phyloP scores from a whole-genome alignment of 2,329 filamentous ascomycete genomes.

The Diaporthe citri region DNA sequence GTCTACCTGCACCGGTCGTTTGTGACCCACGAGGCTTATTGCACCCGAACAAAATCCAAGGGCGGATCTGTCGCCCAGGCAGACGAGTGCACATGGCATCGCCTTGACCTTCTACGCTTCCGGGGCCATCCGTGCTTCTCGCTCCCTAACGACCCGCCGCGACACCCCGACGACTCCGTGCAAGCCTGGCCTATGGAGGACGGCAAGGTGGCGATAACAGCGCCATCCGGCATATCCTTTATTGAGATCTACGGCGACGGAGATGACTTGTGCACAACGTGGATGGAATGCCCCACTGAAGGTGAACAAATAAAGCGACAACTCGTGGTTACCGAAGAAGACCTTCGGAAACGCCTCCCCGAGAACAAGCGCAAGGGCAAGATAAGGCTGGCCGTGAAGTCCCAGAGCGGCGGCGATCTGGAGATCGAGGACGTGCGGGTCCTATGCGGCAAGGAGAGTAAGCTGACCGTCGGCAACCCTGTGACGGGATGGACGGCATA shows the following conservation, averaged over 20 bases:
- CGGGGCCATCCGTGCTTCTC: constrained; percentile 91
- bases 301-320: constrained; percentile 68
- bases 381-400: constrained; percentile 80
- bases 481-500: constrained; percentile 77
- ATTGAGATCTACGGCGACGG: constrained; percentile 85
- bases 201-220: constrained; percentile 80
- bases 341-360: constrained; percentile 78
- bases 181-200: constrained; percentile 89
- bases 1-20: constrained; percentile 87
- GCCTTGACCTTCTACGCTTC: constrained; percentile 89
- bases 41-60: constrained; percentile 86
- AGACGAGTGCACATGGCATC: constrained; percentile 93
- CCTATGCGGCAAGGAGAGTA: constrained; percentile 78
- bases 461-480: constrained; percentile 77
- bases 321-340: constrained; percentile 79
- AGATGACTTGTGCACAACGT: constrained; percentile 83
- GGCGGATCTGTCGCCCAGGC: constrained; percentile 80
- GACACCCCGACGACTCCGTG: constrained; percentile 78
- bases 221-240: constrained; percentile 85
- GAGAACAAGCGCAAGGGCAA: constrained; percentile 79
- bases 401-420: constrained; percentile 78
- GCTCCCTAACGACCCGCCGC: constrained; percentile 78
- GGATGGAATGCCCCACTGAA: constrained; percentile 80
- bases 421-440: constrained; percentile 82
- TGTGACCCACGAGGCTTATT: constrained; percentile 83